Evolutionary conservation across 1,284 basidiomycete genomes (phyloP), one percentile per base, ranked within the genome.

Genomic region (Neotropicomus parvogracilis): DNA sequence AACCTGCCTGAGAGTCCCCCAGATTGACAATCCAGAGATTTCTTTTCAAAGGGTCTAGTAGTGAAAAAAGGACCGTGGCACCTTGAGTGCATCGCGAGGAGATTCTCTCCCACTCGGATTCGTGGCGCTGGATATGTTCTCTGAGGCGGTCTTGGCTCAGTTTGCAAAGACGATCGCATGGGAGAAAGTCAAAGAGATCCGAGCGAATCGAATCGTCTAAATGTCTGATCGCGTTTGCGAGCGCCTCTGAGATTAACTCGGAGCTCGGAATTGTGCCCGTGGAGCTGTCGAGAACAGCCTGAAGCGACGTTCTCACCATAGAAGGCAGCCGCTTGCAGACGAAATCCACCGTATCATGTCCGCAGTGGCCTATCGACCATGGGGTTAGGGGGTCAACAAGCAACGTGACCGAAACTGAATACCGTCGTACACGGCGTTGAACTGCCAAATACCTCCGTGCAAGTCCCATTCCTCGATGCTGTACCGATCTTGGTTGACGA

Each of bases 1-100:
- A 56, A 82, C 83, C 78, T 64, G 83, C 82, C 59, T 76, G 74
- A 56, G 80, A 81, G 61, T 85, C 78, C 13, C 83, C 83, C 28
- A 86, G 67, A 62, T 80, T 83, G n/a, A 75, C 78, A 32, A 84
- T 68, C 83, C 83, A 85, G 11, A 86, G 53, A 53, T 80, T 74
- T 42, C 66, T 69, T 42, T 65, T 71, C 10, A 59, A 53, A 5
- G 80, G 77, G 62, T 85, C 80, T 31, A 75, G 63, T 31, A 85
- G 62, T 17, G 80, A 71, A 34, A 84, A 59, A 28, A 86, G 67
- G 19, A 77, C 77, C 1, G 84, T 85, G n/a, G 75, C 72, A 24
- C 84, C 84, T 35, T 81, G 74, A 53, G 83, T 76, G 59, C 78
- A 80, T 26, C 75, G 71, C 27, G 72, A 58, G 44, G 73, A 48